Conservation (phyloP, 1,139 yeast genomes). For the Saccharomyces hybrid region DNA sequence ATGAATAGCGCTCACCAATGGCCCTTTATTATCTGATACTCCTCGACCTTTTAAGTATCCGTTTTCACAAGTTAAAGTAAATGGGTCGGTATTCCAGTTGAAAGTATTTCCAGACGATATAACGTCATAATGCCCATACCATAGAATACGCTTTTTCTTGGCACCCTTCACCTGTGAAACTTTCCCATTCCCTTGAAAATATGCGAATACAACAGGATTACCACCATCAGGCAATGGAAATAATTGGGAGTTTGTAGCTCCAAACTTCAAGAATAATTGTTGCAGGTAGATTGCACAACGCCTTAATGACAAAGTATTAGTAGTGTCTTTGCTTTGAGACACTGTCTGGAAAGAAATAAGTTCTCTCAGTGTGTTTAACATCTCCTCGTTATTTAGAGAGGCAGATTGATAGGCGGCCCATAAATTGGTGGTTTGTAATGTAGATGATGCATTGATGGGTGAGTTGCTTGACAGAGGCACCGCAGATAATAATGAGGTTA, state of each 20-base stretch:
- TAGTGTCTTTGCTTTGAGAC: slow-evolving; percentile 51
- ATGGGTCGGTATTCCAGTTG: slow-evolving; percentile 77
- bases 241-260: slow-evolving; percentile 61
- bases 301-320: slow-evolving; percentile 68
- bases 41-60: slow-evolving; percentile 92
- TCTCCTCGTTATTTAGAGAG: slow-evolving; percentile 45
- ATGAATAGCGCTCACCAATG: slow-evolving; percentile 79
- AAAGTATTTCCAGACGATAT: slow-evolving; percentile 57
- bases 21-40: slow-evolving; percentile 92
- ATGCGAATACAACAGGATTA: slow-evolving; percentile 78
- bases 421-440: slow-evolving; percentile 2
- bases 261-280: slow-evolving; percentile 55
- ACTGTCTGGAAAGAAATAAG: slow-evolving; percentile 69
- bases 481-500: slow-evolving; percentile 9
- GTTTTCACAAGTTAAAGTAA: slow-evolving; percentile 60
- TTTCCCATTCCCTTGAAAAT: slow-evolving; percentile 44
- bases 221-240: slow-evolving; percentile 63
- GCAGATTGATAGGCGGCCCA: slow-evolving; percentile 10
- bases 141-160: slow-evolving; percentile 45
- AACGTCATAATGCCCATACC: slow-evolving; percentile 97
- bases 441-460: slow-evolving; percentile 1
- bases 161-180: not conserved
- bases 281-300: slow-evolving; percentile 76
- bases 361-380: slow-evolving; percentile 54
- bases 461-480: not conserved